These are phyloP conservation scores for Suhomyces bokatorum DNA, from an alignment of 1,139 yeast species.

Conservation along the genomic window DNA sequence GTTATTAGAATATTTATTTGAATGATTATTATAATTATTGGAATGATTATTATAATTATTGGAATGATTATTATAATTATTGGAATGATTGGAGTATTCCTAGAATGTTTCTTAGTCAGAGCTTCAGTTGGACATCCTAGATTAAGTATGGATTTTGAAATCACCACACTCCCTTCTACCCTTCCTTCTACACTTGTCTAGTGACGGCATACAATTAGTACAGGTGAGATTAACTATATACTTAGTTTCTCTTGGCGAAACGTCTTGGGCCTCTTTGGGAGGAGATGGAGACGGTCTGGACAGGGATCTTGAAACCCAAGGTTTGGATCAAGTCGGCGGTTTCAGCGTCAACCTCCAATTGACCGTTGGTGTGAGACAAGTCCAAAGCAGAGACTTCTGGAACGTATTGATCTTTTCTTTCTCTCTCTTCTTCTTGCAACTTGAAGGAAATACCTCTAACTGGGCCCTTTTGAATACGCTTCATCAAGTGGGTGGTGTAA, in stretches of 20 bases:
- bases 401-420: slow-evolving; percentile 99
- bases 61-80: too few species aligned
- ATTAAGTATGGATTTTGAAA: too few species aligned
- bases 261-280: slow-evolving; percentile 93
- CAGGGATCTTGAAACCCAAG: slow-evolving; percentile 95
- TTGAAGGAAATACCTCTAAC: slow-evolving; percentile 99
- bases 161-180: too few species aligned
- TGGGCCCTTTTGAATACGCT: slow-evolving; percentile 99
- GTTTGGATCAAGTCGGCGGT: slow-evolving; percentile 95
- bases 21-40: too few species aligned
- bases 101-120: too few species aligned
- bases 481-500: slow-evolving; percentile 99
- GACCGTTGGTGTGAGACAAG: slow-evolving; percentile 94
- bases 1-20: too few species aligned
- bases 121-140: too few species aligned
- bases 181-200: neutral
- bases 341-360: slow-evolving; percentile 96
- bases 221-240: slow-evolving; percentile 15
- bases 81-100: too few species aligned
- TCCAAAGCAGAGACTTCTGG: slow-evolving; percentile 99
- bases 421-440: slow-evolving; percentile 99
- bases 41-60: too few species aligned
- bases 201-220: slow-evolving; percentile 11
- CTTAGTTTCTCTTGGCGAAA: slow-evolving; percentile 91
- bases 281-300: slow-evolving; percentile 88